Evolutionary conservation across 768 basidiomycete genomes (phyloP).

Genomic region (Mycena indigotica): DNA sequence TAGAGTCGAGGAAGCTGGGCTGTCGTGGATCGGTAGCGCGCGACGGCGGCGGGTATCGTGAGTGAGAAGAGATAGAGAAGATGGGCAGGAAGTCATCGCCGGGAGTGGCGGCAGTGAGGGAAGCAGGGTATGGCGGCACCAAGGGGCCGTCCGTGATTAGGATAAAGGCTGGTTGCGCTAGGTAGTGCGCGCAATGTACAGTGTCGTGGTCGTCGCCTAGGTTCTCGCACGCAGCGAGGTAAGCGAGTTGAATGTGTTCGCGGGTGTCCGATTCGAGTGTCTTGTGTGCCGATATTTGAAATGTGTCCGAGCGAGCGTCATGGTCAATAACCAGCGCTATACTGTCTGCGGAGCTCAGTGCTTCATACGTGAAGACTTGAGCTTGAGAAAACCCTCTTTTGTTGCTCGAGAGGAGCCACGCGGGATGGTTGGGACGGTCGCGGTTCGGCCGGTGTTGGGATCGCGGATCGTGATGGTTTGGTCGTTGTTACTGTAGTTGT

Average conservation of each 20-base stretch:
- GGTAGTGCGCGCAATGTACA: not conserved
- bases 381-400: conserved; percentile 1
- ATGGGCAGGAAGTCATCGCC: not conserved
- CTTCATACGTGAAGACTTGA: conserved; percentile 1
- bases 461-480: conserved; percentile 8
- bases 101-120: too few relatives aligned
- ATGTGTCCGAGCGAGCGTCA: not conserved
- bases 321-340: conserved; percentile 1
- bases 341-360: conserved; percentile 7
- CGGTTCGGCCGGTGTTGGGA: not conserved
- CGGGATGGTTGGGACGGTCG: conserved; percentile 7
- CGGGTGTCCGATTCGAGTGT: not conserved
- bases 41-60: too few relatives aligned
- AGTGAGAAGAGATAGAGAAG: not conserved
- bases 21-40: too few relatives aligned
- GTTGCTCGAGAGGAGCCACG: not conserved
- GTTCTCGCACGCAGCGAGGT: not conserved
- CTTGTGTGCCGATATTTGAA: not conserved
- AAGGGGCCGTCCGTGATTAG: not conserved
- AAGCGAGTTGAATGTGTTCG: not conserved
- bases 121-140: too few relatives aligned
- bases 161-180: not conserved
- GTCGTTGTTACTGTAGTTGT: not conserved
- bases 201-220: not conserved
- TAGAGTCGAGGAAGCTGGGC: too few relatives aligned